phyloP scores from a whole-genome alignment of 495 filamentous ascomycete species.

The Podospora pseudocomata region DNA sequence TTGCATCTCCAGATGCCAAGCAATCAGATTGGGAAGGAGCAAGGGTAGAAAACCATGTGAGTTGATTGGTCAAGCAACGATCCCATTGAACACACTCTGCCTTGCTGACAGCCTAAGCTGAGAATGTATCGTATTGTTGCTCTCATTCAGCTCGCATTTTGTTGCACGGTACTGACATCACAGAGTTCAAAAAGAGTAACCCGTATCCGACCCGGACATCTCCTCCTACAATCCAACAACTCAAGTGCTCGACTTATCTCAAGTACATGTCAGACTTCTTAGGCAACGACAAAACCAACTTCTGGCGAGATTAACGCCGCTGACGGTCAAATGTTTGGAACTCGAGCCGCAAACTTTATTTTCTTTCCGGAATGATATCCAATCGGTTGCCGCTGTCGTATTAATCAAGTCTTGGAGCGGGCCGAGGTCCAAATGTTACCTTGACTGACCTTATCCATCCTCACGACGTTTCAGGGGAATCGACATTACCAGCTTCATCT shows the following conservation, averaged over 20 bases:
- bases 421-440: background rate
- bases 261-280: background rate
- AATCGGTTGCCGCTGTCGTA: background rate
- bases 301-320: background rate
- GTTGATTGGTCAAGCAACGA: background rate
- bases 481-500: background rate
- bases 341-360: background rate
- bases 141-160: background rate
- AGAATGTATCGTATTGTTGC: background rate
- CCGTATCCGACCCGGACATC: background rate
- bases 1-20: background rate
- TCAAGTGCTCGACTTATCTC: background rate
- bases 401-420: too few relatives aligned
- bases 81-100: background rate
- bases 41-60: background rate
- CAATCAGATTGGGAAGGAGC: background rate
- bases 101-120: background rate
- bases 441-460: background rate
- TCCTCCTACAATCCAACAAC: background rate
- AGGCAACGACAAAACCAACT: background rate
- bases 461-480: background rate
- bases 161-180: background rate
- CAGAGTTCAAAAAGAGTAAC: background rate
- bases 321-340: background rate
- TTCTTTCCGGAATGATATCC: background rate